Percentiles rank a stretch among this genome's conserved stretches.
Conservation (phyloP, 2,329 filamentous ascomycete species). For the Venturia aucupariae region DNA sequence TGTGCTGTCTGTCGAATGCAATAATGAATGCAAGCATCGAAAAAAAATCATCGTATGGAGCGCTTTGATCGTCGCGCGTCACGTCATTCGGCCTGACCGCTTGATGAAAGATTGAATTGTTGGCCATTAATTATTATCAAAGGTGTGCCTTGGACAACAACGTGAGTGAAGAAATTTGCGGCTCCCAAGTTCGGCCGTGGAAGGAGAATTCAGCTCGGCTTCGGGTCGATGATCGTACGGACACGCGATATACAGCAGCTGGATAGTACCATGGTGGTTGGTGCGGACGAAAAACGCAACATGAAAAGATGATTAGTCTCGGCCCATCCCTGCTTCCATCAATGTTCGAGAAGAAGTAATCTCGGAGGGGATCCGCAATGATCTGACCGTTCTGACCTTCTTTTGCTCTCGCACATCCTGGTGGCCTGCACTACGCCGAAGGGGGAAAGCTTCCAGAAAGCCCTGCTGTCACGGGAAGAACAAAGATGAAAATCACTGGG, state of each 20-base stretch:
- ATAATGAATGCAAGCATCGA: background rate
- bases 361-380: background rate
- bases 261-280: constrained; percentile 6
- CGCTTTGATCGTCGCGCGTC: background rate
- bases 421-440: background rate
- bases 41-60: background rate
- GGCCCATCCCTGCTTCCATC: background rate
- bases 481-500: background rate
- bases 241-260: background rate
- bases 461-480: background rate
- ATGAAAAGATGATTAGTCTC: background rate
- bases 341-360: constrained; percentile 8
- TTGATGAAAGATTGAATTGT: background rate
- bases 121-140: background rate
- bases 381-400: no score
- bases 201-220: background rate
- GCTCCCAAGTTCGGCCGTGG: background rate
- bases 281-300: background rate
- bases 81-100: background rate
- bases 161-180: background rate
- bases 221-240: background rate
- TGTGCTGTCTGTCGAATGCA: background rate
- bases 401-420: background rate
- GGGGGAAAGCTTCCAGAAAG: background rate
- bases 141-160: background rate